These are phyloP conservation scores for Trametes hirsuta DNA, from an alignment of 1,284 basidiomycete genomes.

Conservation along the genomic window DNA sequence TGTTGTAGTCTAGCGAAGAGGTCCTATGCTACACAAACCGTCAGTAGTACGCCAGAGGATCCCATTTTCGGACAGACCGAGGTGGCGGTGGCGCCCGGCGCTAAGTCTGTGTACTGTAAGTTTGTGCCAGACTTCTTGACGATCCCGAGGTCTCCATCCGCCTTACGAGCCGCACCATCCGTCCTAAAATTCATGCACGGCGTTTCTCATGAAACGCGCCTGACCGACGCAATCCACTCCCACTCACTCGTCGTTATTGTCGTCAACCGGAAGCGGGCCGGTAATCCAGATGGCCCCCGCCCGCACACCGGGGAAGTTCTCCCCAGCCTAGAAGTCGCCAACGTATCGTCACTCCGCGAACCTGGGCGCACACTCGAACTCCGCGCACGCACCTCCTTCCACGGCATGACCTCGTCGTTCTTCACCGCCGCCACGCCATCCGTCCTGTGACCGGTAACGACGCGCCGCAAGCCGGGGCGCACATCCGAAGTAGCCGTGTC, in stretches of 20 bases:
- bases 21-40: conserved; percentile 42
- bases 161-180: conserved; percentile 51
- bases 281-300: conserved; percentile 52
- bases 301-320: conserved; percentile 23
- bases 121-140: conserved; percentile 52
- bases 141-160: conserved; percentile 45
- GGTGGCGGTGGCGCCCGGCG: conserved; percentile 50
- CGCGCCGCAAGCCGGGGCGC: conserved; percentile 45
- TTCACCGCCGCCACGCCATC: conserved; percentile 28
- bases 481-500: conserved; percentile 6
- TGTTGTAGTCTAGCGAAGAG: conserved; percentile 62
- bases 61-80: conserved; percentile 44
- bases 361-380: too few relatives aligned
- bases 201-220: not conserved
- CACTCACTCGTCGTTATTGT: conserved; percentile 52
- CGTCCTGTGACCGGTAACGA: conserved; percentile 51
- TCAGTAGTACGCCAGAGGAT: not conserved
- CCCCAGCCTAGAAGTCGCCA: conserved; percentile 7
- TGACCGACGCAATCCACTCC: not conserved
- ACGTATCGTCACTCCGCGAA: not conserved
- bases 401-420: conserved; percentile 23
- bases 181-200: conserved; percentile 37
- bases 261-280: conserved; percentile 52
- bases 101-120: conserved; percentile 58
- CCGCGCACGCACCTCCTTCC: conserved; percentile 8